Evolutionary conservation across 352 stramenopile species (phyloP).

Genomic region (Globisporangium nagaii): DNA sequence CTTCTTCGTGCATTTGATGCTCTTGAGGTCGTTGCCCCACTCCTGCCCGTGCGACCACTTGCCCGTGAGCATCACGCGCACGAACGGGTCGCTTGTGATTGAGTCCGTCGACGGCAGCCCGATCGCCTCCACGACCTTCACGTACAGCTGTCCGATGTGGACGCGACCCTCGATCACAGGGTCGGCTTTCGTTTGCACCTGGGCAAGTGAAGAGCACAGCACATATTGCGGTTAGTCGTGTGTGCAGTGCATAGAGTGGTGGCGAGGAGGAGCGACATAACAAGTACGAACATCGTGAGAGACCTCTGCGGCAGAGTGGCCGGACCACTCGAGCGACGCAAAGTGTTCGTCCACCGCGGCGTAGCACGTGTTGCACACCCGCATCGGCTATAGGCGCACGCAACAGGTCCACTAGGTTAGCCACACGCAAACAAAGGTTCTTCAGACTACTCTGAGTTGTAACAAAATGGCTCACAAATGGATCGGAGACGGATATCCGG

Average conservation of each 20-base stretch:
- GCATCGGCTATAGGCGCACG: slow-evolving; percentile 49
- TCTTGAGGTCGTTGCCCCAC: slow-evolving; percentile 79
- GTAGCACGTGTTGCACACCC: slow-evolving; percentile 85
- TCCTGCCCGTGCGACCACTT: slow-evolving; percentile 85
- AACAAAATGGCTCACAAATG: slow-evolving; percentile 50
- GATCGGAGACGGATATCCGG: slow-evolving; percentile 72
- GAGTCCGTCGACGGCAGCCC: slow-evolving; percentile 79
- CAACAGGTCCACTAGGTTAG: too few relatives aligned
- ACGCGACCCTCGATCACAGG: slow-evolving; percentile 78
- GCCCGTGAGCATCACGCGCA: slow-evolving; percentile 76
- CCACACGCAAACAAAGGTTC: too few relatives aligned
- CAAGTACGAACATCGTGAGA: slow-evolving; percentile 1
- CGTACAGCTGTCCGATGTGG: slow-evolving; percentile 82
- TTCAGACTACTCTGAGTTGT: too few relatives aligned
- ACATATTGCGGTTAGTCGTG: too few relatives aligned
- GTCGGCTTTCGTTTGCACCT: slow-evolving; percentile 65
- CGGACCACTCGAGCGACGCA: slow-evolving; percentile 78
- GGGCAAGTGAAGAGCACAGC: not conserved
- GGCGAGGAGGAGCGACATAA: too few relatives aligned
- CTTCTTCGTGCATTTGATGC: slow-evolving; percentile 80
- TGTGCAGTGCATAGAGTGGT: too few relatives aligned
- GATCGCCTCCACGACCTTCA: slow-evolving; percentile 84
- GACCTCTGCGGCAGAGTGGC: slow-evolving; percentile 64
- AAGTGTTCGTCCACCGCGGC: slow-evolving; percentile 82
- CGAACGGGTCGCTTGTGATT: slow-evolving; percentile 86